phyloP scores from a whole-genome alignment of 495 filamentous ascomycete species.

The Coniosporium apollinis region DNA sequence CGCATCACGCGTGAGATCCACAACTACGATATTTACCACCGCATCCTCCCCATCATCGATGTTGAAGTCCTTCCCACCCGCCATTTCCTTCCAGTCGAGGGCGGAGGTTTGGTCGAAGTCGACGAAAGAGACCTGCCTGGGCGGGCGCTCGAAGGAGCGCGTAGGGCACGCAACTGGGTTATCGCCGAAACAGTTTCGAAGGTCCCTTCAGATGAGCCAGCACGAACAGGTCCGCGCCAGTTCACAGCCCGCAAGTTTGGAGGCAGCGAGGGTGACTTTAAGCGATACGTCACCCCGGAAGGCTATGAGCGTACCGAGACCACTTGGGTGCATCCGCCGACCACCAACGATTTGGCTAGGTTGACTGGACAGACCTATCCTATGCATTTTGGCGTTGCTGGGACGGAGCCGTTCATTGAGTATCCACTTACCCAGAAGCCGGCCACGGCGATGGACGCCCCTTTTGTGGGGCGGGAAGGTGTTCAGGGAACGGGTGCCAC shows the following conservation, averaged over 20 bases:
- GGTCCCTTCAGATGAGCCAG: background rate
- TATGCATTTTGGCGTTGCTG: conserved; percentile 15
- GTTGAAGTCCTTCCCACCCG: conserved; percentile 30
- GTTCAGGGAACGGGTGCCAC: too few relatives aligned
- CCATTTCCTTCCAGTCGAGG: conserved; percentile 16
- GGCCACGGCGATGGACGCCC: too few relatives aligned
- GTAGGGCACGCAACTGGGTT: conserved; percentile 4
- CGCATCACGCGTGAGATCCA: conserved; percentile 39
- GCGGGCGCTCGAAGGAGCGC: background rate
- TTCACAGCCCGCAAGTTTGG: conserved; percentile 11
- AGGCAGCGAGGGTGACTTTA: conserved; percentile 8
- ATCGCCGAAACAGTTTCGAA: conserved; percentile 7
- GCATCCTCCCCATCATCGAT: conserved; percentile 35
- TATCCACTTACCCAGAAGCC: too few relatives aligned
- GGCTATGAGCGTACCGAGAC: conserved; percentile 22
- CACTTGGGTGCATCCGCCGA: conserved; percentile 24
- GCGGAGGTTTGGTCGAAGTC: conserved; percentile 10
- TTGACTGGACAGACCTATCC: conserved; percentile 17
- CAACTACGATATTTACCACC: conserved; percentile 34
- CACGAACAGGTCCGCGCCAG: background rate
- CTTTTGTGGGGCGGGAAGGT: too few relatives aligned
- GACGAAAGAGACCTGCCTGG: conserved; percentile 7
- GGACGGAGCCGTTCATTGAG: too few relatives aligned
- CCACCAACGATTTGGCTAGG: conserved; percentile 16
- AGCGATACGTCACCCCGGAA: conserved; percentile 19